Conservation (phyloP, 352 stramenopile species). For the Phytophthora hybrid region DNA sequence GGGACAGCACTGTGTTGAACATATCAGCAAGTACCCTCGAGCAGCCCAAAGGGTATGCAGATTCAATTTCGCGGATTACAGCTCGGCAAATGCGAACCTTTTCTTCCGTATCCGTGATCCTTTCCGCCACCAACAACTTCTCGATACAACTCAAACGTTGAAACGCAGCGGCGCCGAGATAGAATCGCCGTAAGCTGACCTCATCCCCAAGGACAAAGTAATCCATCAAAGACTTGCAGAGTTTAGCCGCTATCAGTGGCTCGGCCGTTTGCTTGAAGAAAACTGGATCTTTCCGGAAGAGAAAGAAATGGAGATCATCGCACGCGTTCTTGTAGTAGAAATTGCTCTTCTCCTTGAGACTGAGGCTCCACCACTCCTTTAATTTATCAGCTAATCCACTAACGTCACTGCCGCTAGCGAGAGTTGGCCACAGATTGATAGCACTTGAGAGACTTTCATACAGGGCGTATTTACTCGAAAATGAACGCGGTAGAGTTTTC, state of each 20-base stretch:
- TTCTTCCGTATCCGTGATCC: slow-evolving; percentile 25
- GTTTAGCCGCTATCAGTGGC: slow-evolving; percentile 52
- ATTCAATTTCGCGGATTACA: slow-evolving; percentile 44
- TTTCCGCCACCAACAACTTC: slow-evolving; percentile 50
- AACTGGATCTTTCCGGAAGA: slow-evolving; percentile 55
- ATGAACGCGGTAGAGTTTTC: slow-evolving; percentile 34
- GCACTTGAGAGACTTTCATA: slow-evolving; percentile 46
- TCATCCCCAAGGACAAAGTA: slow-evolving; percentile 56
- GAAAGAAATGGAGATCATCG: slow-evolving; percentile 67
- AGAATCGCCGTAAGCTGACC: slow-evolving; percentile 33
- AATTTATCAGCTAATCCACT: slow-evolving; percentile 40
- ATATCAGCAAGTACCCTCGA: slow-evolving; percentile 23
- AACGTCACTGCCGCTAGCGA: slow-evolving; percentile 30
- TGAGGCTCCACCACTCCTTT: slow-evolving; percentile 41
- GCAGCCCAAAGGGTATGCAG: slow-evolving; percentile 18
- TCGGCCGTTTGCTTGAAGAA: slow-evolving; percentile 54
- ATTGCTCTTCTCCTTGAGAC: slow-evolving; percentile 29
- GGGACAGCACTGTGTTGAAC: slow-evolving; percentile 46
- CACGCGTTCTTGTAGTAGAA: slow-evolving; percentile 58
- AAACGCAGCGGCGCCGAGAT: slow-evolving; percentile 40
- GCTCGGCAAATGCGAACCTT: slow-evolving; percentile 36
- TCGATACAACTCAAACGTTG: slow-evolving; percentile 48
- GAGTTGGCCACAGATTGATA: slow-evolving; percentile 44
- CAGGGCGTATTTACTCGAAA: slow-evolving; percentile 50
- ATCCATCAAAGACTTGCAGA: slow-evolving; percentile 62